These are phyloP conservation scores for Pestalotiopsis sp. DNA, from an alignment of 2,329 filamentous ascomycete genomes.

Conservation along the genomic window DNA sequence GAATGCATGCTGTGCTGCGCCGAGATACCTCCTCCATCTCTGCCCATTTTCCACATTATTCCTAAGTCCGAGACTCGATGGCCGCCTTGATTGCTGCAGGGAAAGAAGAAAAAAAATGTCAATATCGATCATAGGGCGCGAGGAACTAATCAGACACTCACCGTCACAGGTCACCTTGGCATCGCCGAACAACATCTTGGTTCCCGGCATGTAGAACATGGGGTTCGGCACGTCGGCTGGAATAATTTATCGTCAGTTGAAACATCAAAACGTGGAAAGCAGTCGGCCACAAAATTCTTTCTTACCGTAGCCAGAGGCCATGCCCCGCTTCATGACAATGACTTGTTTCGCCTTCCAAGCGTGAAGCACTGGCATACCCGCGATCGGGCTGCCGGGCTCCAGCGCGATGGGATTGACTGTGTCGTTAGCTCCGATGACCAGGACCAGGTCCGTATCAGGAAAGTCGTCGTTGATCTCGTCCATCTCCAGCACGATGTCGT, in stretches of 20 bases:
- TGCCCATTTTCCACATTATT: constrained; percentile 6
- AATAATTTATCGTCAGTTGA: neutral
- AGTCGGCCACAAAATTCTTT: constrained; percentile 15
- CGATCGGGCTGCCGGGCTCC: constrained; percentile 81
- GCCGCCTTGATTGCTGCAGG: constrained; percentile 44
- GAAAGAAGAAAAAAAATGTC: neutral
- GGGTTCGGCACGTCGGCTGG: constrained; percentile 86
- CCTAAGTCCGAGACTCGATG: constrained; percentile 35
- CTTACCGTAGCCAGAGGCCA: constrained; percentile 85
- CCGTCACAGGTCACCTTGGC: constrained; percentile 83
- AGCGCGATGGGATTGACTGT: constrained; percentile 90
- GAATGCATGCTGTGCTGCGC: constrained; percentile 13
- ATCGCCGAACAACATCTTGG: constrained; percentile 91
- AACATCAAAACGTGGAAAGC: neutral
- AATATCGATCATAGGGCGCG: neutral
- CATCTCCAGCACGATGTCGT: constrained; percentile 93
- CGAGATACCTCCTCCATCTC: neutral
- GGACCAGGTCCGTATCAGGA: constrained; percentile 78
- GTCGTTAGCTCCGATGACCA: constrained; percentile 91
- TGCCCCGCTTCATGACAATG: constrained; percentile 89
- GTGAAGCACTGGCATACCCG: constrained; percentile 90
- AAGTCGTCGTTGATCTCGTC: constrained; percentile 97
- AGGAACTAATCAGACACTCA: constrained; percentile 39
- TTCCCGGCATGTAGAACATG: constrained; percentile 90
- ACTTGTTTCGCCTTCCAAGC: constrained; percentile 95